Percentiles rank a stretch among this genome's conserved stretches.
Conservation (phyloP, 441 rosid genomes). For the Sinapis alba region DNA sequence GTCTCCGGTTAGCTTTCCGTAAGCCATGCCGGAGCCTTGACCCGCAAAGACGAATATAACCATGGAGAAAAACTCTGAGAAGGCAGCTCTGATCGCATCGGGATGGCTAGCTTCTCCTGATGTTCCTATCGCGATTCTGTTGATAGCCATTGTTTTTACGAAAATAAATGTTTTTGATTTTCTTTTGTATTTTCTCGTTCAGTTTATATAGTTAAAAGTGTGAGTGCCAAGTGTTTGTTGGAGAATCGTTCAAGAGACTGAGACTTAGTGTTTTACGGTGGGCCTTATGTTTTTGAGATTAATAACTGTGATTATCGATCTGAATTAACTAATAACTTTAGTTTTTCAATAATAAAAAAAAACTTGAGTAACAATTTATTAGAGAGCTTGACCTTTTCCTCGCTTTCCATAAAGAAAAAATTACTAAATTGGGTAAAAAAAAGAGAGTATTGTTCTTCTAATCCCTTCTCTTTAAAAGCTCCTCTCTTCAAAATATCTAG, state of each 20-base stretch:
- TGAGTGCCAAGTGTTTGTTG: neutral
- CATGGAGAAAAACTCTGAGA: slow-evolving; percentile 63
- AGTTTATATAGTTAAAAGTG: slow-evolving; percentile 23
- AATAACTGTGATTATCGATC: neutral
- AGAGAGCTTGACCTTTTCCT: neutral
- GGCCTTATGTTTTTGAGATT: neutral
- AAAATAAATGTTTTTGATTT: neutral
- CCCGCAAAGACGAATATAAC: slow-evolving; percentile 71
- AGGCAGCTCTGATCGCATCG: slow-evolving; percentile 54
- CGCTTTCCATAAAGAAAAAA: neutral
- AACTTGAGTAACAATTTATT: no score
- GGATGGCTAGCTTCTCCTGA: slow-evolving; percentile 57
- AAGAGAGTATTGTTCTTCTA: no score
- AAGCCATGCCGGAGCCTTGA: slow-evolving; percentile 73
- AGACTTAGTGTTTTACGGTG: neutral
- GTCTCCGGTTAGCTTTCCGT: slow-evolving; percentile 53
- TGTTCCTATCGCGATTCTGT: slow-evolving; percentile 50
- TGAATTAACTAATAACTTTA: no score
- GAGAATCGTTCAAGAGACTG: neutral
- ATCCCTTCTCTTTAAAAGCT: no score
- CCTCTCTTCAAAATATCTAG: no score
- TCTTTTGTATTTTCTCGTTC: neutral
- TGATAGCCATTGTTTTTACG: slow-evolving; percentile 49
- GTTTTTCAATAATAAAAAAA: no score
- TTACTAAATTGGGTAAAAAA: no score